phyloP scores from a whole-genome alignment of 768 basidiomycete genomes.

The Podaxis sp. region DNA sequence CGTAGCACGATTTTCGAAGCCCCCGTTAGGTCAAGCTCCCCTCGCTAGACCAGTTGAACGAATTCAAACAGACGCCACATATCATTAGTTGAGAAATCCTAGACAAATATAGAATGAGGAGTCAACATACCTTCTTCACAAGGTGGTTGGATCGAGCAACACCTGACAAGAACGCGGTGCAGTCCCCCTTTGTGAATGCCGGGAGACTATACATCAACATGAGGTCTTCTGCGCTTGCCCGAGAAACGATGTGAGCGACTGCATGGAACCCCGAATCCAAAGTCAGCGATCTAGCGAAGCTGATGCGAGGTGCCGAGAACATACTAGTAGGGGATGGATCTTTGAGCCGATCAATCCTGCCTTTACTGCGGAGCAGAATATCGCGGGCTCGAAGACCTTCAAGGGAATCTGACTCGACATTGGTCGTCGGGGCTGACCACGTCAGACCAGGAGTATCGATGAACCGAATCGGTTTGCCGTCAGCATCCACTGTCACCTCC shows the following conservation, averaged over 20 bases:
- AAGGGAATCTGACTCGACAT: conserved; percentile 30
- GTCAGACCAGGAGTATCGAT: conserved; percentile 87
- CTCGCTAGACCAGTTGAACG: conserved; percentile 44
- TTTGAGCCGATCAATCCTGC: conserved; percentile 81
- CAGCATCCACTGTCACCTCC: conserved; percentile 48
- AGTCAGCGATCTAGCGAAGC: background rate
- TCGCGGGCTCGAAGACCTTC: conserved; percentile 55
- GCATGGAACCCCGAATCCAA: conserved; percentile 9
- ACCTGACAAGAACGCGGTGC: conserved; percentile 68
- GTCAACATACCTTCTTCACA: conserved; percentile 63
- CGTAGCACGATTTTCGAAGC: conserved; percentile 78
- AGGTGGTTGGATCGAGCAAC: conserved; percentile 73
- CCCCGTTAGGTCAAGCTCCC: conserved; percentile 63
- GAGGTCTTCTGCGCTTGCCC: conserved; percentile 72
- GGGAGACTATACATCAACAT: conserved; percentile 88
- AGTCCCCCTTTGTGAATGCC: conserved; percentile 66
- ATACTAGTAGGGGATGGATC: conserved; percentile 68
- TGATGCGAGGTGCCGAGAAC: conserved; percentile 21
- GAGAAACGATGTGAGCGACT: conserved; percentile 68
- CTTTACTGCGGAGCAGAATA: conserved; percentile 73
- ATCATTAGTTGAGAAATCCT: background rate
- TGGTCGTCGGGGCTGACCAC: conserved; percentile 39
- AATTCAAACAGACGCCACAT: conserved; percentile 7
- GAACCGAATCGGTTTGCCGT: conserved; percentile 51
- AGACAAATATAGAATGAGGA: conserved; percentile 13